Evolutionary conservation across 1,284 basidiomycete genomes (phyloP).

Genomic region (Ceratobasidium sp.): DNA sequence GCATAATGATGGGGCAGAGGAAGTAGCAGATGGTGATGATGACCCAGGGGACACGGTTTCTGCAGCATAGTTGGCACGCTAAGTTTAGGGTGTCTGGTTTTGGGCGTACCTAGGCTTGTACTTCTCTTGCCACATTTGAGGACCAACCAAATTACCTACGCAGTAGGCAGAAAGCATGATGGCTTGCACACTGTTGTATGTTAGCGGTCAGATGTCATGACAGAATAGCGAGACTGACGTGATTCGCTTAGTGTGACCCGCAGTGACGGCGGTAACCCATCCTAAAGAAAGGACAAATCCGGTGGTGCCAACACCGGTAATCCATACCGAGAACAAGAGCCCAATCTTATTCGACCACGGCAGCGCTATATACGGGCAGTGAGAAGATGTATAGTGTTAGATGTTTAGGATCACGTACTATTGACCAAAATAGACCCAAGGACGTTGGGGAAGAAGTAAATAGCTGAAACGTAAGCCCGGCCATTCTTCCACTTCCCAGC

Average conservation of each 20-base stretch:
- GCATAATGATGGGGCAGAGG: slow-evolving; percentile 47
- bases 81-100: background rate
- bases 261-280: slow-evolving; percentile 51
- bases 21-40: slow-evolving; percentile 42
- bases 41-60: slow-evolving; percentile 43
- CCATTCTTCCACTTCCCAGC: slow-evolving; percentile 49
- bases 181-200: slow-evolving; percentile 21
- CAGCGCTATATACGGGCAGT: background rate
- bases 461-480: slow-evolving; percentile 50
- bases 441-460: slow-evolving; percentile 53
- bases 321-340: slow-evolving; percentile 39
- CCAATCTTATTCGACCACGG: slow-evolving; percentile 44
- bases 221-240: slow-evolving; percentile 11
- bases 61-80: background rate
- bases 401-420: background rate
- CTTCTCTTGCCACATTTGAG: slow-evolving; percentile 42
- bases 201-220: background rate
- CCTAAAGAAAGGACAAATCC: slow-evolving; percentile 53
- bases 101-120: slow-evolving; percentile 37
- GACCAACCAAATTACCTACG: slow-evolving; percentile 41
- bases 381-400: background rate
- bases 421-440: slow-evolving; percentile 52
- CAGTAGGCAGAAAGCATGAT: slow-evolving; percentile 45
- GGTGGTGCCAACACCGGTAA: slow-evolving; percentile 45
- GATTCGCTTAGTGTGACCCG: slow-evolving; percentile 42